These are phyloP conservation scores for Irpex sp. DNA, from an alignment of 1,284 basidiomycete species.

Conservation along the genomic window DNA sequence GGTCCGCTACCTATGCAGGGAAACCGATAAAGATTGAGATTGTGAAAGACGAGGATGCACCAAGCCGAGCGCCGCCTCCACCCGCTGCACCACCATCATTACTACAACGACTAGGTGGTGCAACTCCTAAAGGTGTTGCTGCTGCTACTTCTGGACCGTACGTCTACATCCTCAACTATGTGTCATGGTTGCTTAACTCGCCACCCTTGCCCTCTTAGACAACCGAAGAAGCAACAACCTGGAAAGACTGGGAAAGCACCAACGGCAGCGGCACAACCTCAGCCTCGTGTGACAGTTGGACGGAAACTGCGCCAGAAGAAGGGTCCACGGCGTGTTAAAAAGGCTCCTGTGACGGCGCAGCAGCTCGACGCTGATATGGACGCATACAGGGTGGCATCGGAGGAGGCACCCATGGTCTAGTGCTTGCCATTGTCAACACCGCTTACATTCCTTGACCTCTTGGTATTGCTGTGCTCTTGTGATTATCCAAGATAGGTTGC, in stretches of 20 bases:
- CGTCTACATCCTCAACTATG: not conserved
- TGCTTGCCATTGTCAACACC: not conserved
- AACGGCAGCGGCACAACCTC: constrained; percentile 5
- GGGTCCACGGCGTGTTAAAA: constrained; percentile 62
- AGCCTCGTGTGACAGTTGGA: constrained; percentile 18
- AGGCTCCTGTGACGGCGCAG: constrained; percentile 37
- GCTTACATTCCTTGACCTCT: not conserved
- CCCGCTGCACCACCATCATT: constrained; percentile 29
- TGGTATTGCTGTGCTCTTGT: too few species aligned
- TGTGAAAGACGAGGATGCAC: constrained; percentile 41
- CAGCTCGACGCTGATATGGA: constrained; percentile 73
- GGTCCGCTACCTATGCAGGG: constrained; percentile 33
- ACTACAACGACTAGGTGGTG: constrained; percentile 30
- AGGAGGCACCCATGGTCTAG: not conserved
- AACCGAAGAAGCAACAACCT: constrained; percentile 2
- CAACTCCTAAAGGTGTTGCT: constrained; percentile 10
- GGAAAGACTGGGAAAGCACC: not conserved
- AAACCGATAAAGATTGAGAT: constrained; percentile 69
- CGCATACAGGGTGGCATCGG: constrained; percentile 49
- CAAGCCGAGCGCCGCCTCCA: constrained; percentile 9
- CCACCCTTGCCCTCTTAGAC: constrained; percentile 9
- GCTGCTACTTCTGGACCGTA: not conserved
- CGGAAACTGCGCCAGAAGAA: constrained; percentile 48
- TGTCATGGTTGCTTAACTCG: not conserved
- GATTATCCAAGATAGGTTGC: too few species aligned